Evolutionary conservation across 768 basidiomycete genomes (phyloP), one percentile per base, ranked within the genome.

Genomic region (Termitomyces sp.): DNA sequence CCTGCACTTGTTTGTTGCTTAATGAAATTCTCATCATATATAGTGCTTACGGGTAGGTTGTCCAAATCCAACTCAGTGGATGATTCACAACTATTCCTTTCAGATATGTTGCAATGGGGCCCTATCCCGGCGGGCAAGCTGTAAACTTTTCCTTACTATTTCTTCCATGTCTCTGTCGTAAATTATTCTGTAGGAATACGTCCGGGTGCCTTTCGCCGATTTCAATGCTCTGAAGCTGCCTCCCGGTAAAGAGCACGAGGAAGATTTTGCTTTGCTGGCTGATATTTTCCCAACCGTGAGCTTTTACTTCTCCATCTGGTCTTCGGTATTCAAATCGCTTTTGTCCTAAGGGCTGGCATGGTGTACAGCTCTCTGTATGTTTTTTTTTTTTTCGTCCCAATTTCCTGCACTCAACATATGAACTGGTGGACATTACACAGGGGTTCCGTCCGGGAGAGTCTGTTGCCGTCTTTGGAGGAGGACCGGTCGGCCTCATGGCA

Each of bases 31-130:
- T 21, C 40, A 21, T 42, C 19, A 10, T 27, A 14, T 7, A 23
- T n/a, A 80, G 78, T 38, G 78, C 79, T 7, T 80, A 80, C 52
- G 79, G 78, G 75, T 80, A 67, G 60, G 69, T 25, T 31, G 19
- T 25, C 12, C 41, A 10, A n/a, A 14, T 27, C 27, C 3, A 34
- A 29, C 19, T 19, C 21, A 23, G 11, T 16, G 42, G 19, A 25
- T 27, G 10, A 27, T 43, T 17, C 31, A 16, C 27, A 59, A n/a
- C 56, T 41, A 31, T 21, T 10, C 21, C 25, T 10, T 47, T 42
- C 51, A 81, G 81, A 25, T 82, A 82, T 65, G 82, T 83, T 17
- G 71, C 81, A 4, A 82, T 82, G 81, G 81, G 81, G 2, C 81
- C 81, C 0, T 84, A 82, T 63, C 70, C 70, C 12, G 82, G 82